Percentiles rank a stretch among this genome's conserved stretches.
Conservation (phyloP, 2,329 filamentous ascomycete species). For the Paraphoma sp. region DNA sequence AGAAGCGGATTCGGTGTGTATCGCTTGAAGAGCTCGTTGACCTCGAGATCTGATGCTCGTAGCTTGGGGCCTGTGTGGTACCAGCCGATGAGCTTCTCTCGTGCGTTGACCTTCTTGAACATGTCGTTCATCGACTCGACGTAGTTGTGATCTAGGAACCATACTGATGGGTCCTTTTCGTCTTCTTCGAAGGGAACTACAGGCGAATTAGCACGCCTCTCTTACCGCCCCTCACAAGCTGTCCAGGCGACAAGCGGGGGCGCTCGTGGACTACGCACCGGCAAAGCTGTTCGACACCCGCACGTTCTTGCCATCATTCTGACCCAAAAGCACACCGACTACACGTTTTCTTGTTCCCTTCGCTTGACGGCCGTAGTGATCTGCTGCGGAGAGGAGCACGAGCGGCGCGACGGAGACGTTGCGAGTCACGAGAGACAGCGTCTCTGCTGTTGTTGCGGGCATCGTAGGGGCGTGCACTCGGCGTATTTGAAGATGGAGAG, state of each 20-base stretch:
- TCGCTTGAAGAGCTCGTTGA: conserved; percentile 99
- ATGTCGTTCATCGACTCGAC: conserved; percentile 99
- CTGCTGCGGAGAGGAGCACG: conserved; percentile 95
- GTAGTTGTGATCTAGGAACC: conserved; percentile 99
- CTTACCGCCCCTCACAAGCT: conserved; percentile 6
- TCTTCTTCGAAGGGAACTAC: conserved; percentile 98
- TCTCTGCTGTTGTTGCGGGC: conserved; percentile 97
- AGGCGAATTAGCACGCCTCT: conserved; percentile 25
- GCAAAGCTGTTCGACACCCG: conserved; percentile 99
- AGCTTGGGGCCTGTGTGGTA: conserved; percentile 98
- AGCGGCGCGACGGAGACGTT: conserved; percentile 97
- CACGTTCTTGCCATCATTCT: conserved; percentile 96
- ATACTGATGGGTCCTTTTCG: conserved; percentile 97
- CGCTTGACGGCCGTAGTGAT: conserved; percentile 94
- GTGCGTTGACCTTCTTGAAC: conserved; percentile 99
- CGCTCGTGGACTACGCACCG: conserved; percentile 62
- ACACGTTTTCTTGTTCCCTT: conserved; percentile 89
- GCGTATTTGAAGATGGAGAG: conserved; percentile 7
- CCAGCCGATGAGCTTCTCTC: conserved; percentile 99
- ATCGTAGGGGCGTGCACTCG: conserved; percentile 57
- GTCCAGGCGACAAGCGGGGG: conserved; percentile 20
- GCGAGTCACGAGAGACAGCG: conserved; percentile 89
- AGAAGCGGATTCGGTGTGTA: conserved; percentile 96
- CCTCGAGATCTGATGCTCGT: conserved; percentile 93
- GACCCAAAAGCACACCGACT: conserved; percentile 90